Evolutionary conservation across 176 grass and related monocot species (phyloP).

Genomic region (Musa beccarii): DNA sequence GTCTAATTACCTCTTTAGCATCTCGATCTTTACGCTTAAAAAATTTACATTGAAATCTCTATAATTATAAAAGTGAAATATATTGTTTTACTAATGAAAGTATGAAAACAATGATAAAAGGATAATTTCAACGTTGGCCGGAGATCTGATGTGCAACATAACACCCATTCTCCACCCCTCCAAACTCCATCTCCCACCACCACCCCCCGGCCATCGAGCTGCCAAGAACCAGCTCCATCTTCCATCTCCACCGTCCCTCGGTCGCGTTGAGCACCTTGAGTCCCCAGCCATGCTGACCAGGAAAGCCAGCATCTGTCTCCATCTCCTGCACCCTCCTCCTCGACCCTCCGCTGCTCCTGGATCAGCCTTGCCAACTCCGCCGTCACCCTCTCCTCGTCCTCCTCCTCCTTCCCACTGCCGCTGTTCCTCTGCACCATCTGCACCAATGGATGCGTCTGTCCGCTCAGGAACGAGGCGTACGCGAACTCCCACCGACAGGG

Average conservation of each 20-base stretch:
- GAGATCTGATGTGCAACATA: too few species aligned
- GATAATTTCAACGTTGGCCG: too few species aligned
- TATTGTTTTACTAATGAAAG: rapidly evolving
- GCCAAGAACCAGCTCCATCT: not conserved
- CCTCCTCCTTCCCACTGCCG: slow-evolving; percentile 6
- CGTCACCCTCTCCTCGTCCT: slow-evolving; percentile 40
- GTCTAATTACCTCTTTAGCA: too few species aligned
- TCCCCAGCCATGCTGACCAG: slow-evolving; percentile 62
- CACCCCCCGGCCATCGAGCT: too few species aligned
- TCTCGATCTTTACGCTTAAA: too few species aligned
- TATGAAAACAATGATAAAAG: too few species aligned
- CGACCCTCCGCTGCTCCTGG: slow-evolving; percentile 62
- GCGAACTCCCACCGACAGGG: slow-evolving; percentile 72
- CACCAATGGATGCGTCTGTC: slow-evolving; percentile 52
- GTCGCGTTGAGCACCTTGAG: slow-evolving; percentile 27
- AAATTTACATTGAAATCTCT: too few species aligned
- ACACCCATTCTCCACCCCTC: not conserved
- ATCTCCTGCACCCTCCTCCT: slow-evolving; percentile 69
- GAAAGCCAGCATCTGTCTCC: slow-evolving; percentile 78
- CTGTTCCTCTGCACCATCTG: slow-evolving; percentile 45
- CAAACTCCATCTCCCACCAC: not conserved
- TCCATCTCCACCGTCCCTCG: not conserved
- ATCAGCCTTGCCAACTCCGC: slow-evolving; percentile 66
- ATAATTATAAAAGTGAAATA: too few species aligned
- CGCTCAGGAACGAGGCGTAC: slow-evolving; percentile 55